phyloP scores from a whole-genome alignment of 139 green algal species.

The Tetradesmus lagerheimii region DNA sequence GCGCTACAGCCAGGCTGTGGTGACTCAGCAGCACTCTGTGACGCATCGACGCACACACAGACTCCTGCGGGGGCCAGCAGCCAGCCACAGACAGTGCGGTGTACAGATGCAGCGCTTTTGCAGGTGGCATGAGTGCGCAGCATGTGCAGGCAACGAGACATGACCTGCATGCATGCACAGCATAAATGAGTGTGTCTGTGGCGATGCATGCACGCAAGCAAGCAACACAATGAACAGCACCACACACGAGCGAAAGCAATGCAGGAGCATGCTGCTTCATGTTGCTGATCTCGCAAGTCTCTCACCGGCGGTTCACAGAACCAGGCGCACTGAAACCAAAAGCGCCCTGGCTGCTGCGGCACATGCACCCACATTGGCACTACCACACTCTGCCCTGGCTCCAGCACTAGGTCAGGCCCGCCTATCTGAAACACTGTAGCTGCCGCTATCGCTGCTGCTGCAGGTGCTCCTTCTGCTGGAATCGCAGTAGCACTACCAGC shows the following conservation, averaged over 20 bases:
- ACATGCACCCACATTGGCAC: slow-evolving; percentile 74
- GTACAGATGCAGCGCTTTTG: background rate
- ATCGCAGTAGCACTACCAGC: background rate
- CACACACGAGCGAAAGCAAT: no score
- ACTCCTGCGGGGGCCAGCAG: background rate
- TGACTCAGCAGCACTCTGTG: slow-evolving; percentile 69
- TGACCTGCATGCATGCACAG: background rate
- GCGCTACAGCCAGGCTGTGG: slow-evolving; percentile 62
- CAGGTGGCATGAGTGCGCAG: background rate
- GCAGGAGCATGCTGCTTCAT: no score
- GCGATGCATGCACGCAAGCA: no score
- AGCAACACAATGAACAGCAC: background rate
- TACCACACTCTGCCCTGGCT: slow-evolving; percentile 46
- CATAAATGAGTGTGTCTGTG: no score
- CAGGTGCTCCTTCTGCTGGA: background rate
- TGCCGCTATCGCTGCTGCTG: background rate
- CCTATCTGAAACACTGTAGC: slow-evolving; percentile 21
- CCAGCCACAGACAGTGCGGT: background rate
- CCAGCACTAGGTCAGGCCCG: slow-evolving; percentile 39
- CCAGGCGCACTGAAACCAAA: slow-evolving; percentile 61
- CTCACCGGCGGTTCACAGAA: slow-evolving; percentile 65
- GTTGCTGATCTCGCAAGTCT: no score
- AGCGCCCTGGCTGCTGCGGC: slow-evolving; percentile 45
- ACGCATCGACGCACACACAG: slow-evolving; percentile 51
- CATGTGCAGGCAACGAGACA: background rate